Conservation (phyloP, 495 filamentous ascomycete species). For the Aspergillus bertholletiae region DNA sequence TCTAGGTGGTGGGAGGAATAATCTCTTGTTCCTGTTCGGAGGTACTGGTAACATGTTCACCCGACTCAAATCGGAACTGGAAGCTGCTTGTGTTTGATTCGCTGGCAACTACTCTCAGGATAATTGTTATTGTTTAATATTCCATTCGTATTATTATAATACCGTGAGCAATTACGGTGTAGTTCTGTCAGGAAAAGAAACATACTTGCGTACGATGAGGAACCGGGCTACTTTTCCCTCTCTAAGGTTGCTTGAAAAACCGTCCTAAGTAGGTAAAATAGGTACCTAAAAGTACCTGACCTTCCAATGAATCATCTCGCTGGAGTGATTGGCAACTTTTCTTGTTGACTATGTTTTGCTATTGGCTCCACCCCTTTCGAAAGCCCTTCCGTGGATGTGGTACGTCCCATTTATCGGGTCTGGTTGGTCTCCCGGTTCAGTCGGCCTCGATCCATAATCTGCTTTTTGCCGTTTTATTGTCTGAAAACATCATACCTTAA, state of each 20-base stretch:
- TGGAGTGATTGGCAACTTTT: slow-evolving; percentile 12
- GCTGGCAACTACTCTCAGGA: not conserved
- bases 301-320: not conserved
- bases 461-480: slow-evolving; percentile 11
- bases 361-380: slow-evolving; percentile 33
- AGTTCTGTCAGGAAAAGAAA: slow-evolving; percentile 4
- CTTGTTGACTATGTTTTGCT: slow-evolving; percentile 11
- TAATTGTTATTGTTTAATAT: slow-evolving; percentile 3
- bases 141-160: slow-evolving; percentile 1
- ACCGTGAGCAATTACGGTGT: not conserved
- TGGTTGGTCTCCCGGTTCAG: slow-evolving; percentile 18
- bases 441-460: slow-evolving; percentile 27
- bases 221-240: slow-evolving; percentile 10
- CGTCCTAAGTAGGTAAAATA: not conserved
- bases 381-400: slow-evolving; percentile 10
- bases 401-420: slow-evolving; percentile 10
- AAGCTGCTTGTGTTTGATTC: slow-evolving; percentile 12
- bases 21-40: slow-evolving; percentile 6
- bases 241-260: not conserved
- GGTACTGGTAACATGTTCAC: slow-evolving; percentile 5
- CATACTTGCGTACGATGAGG: not conserved
- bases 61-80: slow-evolving; percentile 13
- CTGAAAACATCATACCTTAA: slow-evolving; percentile 20
- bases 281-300: not conserved
- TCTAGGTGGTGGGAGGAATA: not conserved